Conservation (phyloP, 228 moss, liverwort and hornwort species). For the Sphagnum fallax region DNA sequence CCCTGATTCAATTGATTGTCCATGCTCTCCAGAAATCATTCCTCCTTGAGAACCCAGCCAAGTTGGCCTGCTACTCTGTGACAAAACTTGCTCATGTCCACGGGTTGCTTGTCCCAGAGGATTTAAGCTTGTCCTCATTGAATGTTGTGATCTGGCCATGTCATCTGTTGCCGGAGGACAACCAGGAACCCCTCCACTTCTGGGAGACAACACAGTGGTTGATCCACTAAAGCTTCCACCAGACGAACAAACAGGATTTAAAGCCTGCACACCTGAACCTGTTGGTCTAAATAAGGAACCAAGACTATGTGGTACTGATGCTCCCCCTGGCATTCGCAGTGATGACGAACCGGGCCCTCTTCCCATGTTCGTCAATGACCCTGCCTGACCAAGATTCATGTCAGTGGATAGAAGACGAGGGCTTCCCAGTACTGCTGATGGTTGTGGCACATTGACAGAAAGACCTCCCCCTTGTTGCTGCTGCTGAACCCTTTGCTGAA, state of each 20-base stretch:
- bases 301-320: slow-evolving; percentile 23
- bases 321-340: slow-evolving; percentile 22
- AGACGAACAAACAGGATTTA: slow-evolving; percentile 28
- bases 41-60: slow-evolving; percentile 50
- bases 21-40: slow-evolving; percentile 41
- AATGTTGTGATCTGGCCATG: slow-evolving; percentile 30
- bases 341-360: slow-evolving; percentile 33
- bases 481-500: slow-evolving; percentile 27
- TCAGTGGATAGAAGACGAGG: slow-evolving; percentile 42
- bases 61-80: slow-evolving; percentile 22
- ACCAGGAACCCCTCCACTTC: slow-evolving; percentile 24
- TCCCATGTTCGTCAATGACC: slow-evolving; percentile 28
- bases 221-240: slow-evolving; percentile 34
- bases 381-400: slow-evolving; percentile 38
- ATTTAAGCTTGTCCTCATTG: slow-evolving; percentile 39
- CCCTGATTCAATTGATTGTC: slow-evolving; percentile 34
- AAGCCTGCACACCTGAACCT: slow-evolving; percentile 23
- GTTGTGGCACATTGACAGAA: slow-evolving; percentile 29
- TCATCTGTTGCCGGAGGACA: slow-evolving; percentile 23
- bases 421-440: slow-evolving; percentile 21
- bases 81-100: slow-evolving; percentile 28
- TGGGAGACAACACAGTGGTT: slow-evolving; percentile 40
- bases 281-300: slow-evolving; percentile 27
- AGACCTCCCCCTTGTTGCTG: slow-evolving; percentile 29
- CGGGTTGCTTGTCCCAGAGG: slow-evolving; percentile 27